These are phyloP conservation scores for Neophaeococcomyces aloes DNA, from an alignment of 2,329 filamentous ascomycete species.

Conservation along the genomic window DNA sequence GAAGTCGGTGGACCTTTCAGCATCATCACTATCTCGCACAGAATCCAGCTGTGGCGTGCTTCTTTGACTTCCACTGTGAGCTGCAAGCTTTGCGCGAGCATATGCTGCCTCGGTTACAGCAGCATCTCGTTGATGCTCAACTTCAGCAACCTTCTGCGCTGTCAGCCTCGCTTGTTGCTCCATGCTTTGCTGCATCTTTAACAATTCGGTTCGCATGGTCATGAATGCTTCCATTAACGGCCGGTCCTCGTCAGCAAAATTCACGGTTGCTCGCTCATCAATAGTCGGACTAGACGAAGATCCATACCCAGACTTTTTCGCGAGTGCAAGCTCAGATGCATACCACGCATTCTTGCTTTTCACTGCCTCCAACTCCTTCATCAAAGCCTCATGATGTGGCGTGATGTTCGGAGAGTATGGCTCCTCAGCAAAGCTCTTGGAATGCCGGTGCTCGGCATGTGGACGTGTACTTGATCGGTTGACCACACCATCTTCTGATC, in stretches of 20 bases:
- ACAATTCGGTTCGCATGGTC: conserved; percentile 78
- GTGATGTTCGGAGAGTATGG: conserved; percentile 36
- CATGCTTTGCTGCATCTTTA: conserved; percentile 79
- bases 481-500: conserved; percentile 48
- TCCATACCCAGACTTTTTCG: conserved; percentile 80
- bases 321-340: conserved; percentile 84
- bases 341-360: conserved; percentile 94
- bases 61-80: conserved; percentile 48
- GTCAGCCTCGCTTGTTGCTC: conserved; percentile 79
- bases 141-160: conserved; percentile 80
- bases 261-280: conserved; percentile 65
- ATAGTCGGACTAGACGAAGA: conserved; percentile 59
- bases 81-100: conserved; percentile 83
- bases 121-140: conserved; percentile 86
- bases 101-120: conserved; percentile 94
- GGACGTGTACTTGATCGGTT: conserved; percentile 24
- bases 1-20: conserved; percentile 62
- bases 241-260: conserved; percentile 83
- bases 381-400: conserved; percentile 49
- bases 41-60: conserved; percentile 50
- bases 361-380: conserved; percentile 75
- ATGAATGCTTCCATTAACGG: conserved; percentile 85
- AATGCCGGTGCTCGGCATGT: conserved; percentile 30
- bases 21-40: conserved; percentile 49
- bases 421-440: conserved; percentile 32